These are phyloP conservation scores for Sherardia arvensis DNA, from an alignment of 257 asterid species.

Conservation along the genomic window DNA sequence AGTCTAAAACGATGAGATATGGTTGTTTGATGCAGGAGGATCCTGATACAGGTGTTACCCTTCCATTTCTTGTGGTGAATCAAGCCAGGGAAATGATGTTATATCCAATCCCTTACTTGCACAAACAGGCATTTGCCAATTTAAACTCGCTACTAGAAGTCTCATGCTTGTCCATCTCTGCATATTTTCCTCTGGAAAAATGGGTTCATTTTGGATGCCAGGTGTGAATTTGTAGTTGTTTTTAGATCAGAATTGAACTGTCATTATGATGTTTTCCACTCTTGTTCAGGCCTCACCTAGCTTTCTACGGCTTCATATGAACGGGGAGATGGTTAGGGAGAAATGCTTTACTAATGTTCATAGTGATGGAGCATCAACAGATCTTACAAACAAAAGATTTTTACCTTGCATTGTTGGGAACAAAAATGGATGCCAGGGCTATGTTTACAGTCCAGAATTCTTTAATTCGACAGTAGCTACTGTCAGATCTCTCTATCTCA, in stretches of 20 bases:
- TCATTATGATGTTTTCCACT: conserved; percentile 4
- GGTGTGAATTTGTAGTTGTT: conserved; percentile 31
- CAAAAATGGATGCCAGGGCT: conserved; percentile 37
- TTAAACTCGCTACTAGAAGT: conserved; percentile 24
- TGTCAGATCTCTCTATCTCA: conserved; percentile 33
- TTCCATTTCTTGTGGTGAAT: conserved; percentile 66
- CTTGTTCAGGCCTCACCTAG: conserved; percentile 41
- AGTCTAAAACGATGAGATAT: conserved; percentile 7
- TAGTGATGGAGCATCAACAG: conserved; percentile 23
- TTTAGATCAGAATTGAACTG: neutral
- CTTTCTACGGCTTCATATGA: conserved; percentile 47
- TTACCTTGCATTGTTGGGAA: conserved; percentile 42
- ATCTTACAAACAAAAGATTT: conserved; percentile 26
- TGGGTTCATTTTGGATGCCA: conserved; percentile 95
- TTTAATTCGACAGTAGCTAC: conserved; percentile 23
- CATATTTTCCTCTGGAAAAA: conserved; percentile 48
- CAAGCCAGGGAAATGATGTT: conserved; percentile 50
- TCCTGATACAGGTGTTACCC: conserved; percentile 25
- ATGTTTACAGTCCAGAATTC: conserved; percentile 43
- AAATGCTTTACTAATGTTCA: conserved; percentile 32
- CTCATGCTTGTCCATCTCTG: conserved; percentile 30
- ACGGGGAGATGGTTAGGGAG: conserved; percentile 63
- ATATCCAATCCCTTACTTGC: conserved; percentile 38
- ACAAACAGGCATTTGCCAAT: conserved; percentile 39
- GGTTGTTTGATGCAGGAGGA: conserved; percentile 40